Evolutionary conservation across 495 filamentous ascomycete genomes (phyloP).

Genomic region (Penicillium psychrofluorescens): DNA sequence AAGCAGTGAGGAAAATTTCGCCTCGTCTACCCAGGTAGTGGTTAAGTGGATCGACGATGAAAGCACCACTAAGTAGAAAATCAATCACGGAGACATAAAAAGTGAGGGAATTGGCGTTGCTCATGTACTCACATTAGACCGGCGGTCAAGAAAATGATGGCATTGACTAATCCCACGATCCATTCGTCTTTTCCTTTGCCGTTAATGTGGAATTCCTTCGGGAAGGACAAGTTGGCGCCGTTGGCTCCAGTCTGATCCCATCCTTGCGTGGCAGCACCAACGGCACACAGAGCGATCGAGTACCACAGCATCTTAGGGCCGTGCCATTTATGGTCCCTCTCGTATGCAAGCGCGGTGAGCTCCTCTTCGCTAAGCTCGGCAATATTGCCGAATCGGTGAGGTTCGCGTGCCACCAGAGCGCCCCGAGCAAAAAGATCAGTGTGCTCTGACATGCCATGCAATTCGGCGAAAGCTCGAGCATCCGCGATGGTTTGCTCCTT

Average conservation of each 20-base stretch:
- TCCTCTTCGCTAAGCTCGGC: conserved; percentile 17
- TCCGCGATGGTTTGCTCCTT: conserved; percentile 23
- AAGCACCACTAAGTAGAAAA: conserved; percentile 38
- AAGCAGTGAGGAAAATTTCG: conserved; percentile 48
- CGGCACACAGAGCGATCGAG: conserved; percentile 23
- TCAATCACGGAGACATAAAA: conserved; percentile 4
- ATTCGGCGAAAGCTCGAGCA: conserved; percentile 31
- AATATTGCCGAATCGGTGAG: conserved; percentile 7
- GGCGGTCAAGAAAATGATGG: conserved; percentile 27
- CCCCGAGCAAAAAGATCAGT: conserved; percentile 34
- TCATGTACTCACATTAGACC: conserved; percentile 34
- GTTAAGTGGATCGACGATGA: conserved; percentile 47
- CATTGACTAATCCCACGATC: conserved; percentile 54
- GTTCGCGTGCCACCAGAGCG: conserved; percentile 27
- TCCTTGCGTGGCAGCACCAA: conserved; percentile 35
- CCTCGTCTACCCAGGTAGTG: conserved; percentile 47
- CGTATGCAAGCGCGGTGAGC: conserved; percentile 15
- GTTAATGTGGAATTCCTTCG: conserved; percentile 43
- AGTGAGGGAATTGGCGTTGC: neutral
- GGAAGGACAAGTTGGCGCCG: conserved; percentile 57
- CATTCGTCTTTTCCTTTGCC: conserved; percentile 38
- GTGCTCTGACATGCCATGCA: conserved; percentile 31
- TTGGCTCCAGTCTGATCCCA: conserved; percentile 68
- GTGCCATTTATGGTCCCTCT: conserved; percentile 29
- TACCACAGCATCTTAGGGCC: conserved; percentile 27